Evolutionary conservation across 1,284 basidiomycete species (phyloP), one percentile per base, ranked within the genome.

Genomic region (Clitocybe nebularis): DNA sequence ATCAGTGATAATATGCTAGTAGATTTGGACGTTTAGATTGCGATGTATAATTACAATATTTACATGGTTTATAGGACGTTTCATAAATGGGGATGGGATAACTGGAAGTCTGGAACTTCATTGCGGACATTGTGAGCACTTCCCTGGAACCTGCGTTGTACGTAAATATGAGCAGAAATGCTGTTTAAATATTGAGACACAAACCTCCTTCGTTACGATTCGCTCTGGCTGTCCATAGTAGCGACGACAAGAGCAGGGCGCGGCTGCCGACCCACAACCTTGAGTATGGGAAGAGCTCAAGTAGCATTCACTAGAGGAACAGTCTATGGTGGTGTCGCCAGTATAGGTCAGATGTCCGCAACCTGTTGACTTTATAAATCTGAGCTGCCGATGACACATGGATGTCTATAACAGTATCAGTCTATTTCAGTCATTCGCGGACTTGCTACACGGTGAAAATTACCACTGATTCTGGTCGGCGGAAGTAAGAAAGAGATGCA

Each of bases 331-430:
- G 29, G 54, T 57, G 43, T 79, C 72, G 20, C 68, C 64, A 47
- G 63, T 68, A 53, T 74, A 77, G n/a, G 67, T 66, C 51, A 73
- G 63, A 59, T 85, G 81, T 20, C 67, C 68, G 63, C 84, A 87
- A 25, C 41, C 59, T 20, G 56, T 61, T 49, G 69, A 73, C 55
- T 65, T 69, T 47, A 60, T 64, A 60, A 84, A 76, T 53, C 63
- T 68, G 55, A 85, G 72, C 44, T 66, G 67, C 48, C 81, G 73
- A 62, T 79, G 75, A 67, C 84, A 85, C 82, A 85, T 85, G 23
- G 5, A 22, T 36, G 37, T 52, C 56, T 55, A 41, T 36, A 39
- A 45, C 44, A 53, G 46, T 45, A 49, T 41, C 51, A 50, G 40
- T 55, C 57, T 58, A 57, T 54, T 59, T 63, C 50, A 56, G 52